Evolutionary conservation across 495 filamentous ascomycete genomes (phyloP).

Genomic region (Cercophora newfieldiana): DNA sequence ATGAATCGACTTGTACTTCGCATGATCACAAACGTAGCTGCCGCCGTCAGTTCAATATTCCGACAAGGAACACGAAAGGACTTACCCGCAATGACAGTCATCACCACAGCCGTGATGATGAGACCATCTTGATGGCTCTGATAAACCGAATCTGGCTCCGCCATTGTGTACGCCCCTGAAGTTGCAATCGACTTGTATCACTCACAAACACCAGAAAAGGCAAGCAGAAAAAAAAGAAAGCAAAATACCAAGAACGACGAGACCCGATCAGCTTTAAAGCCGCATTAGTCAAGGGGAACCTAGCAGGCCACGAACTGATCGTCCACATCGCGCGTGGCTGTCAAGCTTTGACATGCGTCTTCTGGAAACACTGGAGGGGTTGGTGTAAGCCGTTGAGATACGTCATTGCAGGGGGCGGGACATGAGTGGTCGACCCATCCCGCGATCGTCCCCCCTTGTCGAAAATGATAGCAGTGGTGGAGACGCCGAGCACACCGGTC

Average conservation of each 20-base stretch:
- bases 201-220: not conserved
- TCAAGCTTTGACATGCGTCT: too few species aligned
- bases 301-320: not conserved
- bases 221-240: not conserved
- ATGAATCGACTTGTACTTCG: constrained; percentile 32
- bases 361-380: too few species aligned
- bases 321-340: not conserved
- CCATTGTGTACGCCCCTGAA: constrained; percentile 1
- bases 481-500: too few species aligned
- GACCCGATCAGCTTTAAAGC: not conserved
- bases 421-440: too few species aligned
- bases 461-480: too few species aligned
- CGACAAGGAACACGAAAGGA: not conserved
- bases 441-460: too few species aligned
- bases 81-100: constrained; percentile 21
- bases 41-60: not conserved
- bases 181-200: not conserved
- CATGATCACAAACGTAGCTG: constrained; percentile 32
- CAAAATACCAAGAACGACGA: not conserved
- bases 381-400: too few species aligned
- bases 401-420: too few species aligned
- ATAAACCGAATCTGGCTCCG: not conserved
- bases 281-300: constrained; percentile 9
- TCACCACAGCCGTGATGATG: constrained; percentile 19
- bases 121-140: constrained; percentile 15